Evolutionary conservation across 805 yeast species (phyloP), one percentile per base, ranked within the genome.

Genomic region (Saturnispora diversa): DNA sequence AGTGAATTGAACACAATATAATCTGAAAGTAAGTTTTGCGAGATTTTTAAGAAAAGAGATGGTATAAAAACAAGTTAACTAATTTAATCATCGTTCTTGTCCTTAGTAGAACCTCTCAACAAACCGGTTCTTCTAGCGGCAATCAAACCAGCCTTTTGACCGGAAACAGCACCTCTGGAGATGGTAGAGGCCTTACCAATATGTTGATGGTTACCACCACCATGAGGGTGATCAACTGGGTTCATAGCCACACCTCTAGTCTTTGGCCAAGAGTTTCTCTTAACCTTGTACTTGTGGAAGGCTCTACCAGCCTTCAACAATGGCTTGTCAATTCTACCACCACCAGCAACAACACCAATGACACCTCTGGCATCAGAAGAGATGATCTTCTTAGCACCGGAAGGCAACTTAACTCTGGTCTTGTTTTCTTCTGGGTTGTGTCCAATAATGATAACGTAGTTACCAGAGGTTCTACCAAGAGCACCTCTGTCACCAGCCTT

Each of bases 191-290:
- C 97, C 80, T 90, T 90, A 87, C 97, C 97, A 77, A 88, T 90
- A 73, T 88, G 97, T 79, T 88, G 97, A 75, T 88, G 97, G 95
- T 88, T 88, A 90, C 98, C 98, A 90, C 98, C 97, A 85, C 98
- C 98, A 74, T 90, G 98, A 70, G 98, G 98, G 80, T 90, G 98
- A 72, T 90, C 98, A 70, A 90, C 98, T 72, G 97, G 97, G 78
- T 90, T 90, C 98, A 92, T 35, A 70, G 98, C 98, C 69, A 90
- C 97, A 90, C 97, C 98, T 80, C 97, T 87, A 67, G 97, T 92
- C 84, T 86, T 88, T 75, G 98, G 98, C 97, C 97, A 92, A 57
- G 95, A 86, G 95, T 92, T 87, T 78, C 97, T 81, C 94, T 92
- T 92, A 65, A 88, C 95, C 75, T 74, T 88, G 92, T 83, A 88